Base-by-base conservation (phyloP, 441 rosid species). In the Viola pubescens region DNA sequence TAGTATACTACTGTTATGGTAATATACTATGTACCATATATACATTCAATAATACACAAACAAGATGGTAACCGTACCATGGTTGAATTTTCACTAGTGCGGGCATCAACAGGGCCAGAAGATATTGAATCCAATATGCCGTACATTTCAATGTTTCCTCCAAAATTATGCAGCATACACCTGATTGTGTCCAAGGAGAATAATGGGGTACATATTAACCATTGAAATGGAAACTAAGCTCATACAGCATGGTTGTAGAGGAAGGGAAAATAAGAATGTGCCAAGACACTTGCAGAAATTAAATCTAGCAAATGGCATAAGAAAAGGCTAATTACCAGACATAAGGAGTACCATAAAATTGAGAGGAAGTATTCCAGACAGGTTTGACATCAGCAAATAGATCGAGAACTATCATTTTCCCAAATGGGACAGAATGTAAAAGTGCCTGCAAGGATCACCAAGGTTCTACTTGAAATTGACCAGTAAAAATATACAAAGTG, bases 151-250 rank as follows among this genome's bases (percentile, higher is more conserved):
- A 94, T 81, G 70, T 94, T 94, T 70, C 96, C 96, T 38, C 97
- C 97, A 81, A 90, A 90, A 67, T 94, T 94, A 73, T 88, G 97
- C 78, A 94, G 71, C 83, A 94, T 68, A 68, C 99, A 94, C 97
- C 99, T 94, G 79, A 57, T 61, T 58, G 63, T 45, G 61, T 54
- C 57, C 6, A 54, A 60, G 34, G 34, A 56, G 49, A 52, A 40
- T 58, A 51, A 63, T 26, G 13, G n/a, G 10, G 43, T 48, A 59
- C 37, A 59, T n/a, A 48, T 55, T 52, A 14, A 39, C 14, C 4
- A 50, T 7, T 14, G 16, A 37, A 39, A 51, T 66, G 3, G 48
- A 61, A 61, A 16, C 8, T 3, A 9, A 46, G 4, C n/a, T 26
- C 34, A 26, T 1, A 26, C 34, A 26, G 34, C 34, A 26, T 26